Conservation (phyloP, 2,329 filamentous ascomycete genomes). For the Pleomassaria siparia region DNA sequence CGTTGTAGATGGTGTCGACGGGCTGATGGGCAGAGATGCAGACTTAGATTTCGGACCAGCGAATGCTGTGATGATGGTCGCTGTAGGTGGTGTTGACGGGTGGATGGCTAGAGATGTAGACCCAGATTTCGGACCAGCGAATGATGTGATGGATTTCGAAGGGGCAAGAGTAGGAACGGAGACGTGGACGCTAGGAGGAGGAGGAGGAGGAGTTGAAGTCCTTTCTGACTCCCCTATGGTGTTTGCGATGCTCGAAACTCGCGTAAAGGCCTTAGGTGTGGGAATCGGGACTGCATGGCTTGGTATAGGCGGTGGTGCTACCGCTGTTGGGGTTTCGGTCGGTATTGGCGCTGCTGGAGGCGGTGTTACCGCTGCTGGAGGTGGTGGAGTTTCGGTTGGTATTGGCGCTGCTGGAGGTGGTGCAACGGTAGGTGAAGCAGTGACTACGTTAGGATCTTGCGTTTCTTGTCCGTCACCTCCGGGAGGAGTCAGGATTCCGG, state of each 20-base stretch:
- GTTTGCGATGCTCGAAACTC: constrained; percentile 4
- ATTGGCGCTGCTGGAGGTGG: background rate
- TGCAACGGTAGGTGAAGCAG: background rate
- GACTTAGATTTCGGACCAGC: background rate
- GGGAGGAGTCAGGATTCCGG: background rate
- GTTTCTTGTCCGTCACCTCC: background rate
- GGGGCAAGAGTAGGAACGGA: no score
- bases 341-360: background rate
- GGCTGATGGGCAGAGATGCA: background rate
- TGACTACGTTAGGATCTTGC: background rate
- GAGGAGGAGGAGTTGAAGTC: background rate
- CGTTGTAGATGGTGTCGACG: constrained; percentile 4
- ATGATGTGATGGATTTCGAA: background rate
- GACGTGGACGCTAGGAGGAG: no score
- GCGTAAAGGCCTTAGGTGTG: background rate
- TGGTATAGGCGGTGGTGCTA: background rate
- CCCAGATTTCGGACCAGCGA: background rate
- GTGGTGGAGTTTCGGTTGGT: no score
- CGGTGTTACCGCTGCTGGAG: background rate
- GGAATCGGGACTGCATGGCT: background rate
- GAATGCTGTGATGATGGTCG: background rate
- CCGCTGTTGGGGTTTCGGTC: background rate
- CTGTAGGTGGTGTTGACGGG: background rate
- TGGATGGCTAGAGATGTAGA: background rate
- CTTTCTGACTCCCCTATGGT: background rate